These are phyloP conservation scores for Euphorbia tirucalli DNA, from an alignment of 345 rosid species.

Conservation along the genomic window DNA sequence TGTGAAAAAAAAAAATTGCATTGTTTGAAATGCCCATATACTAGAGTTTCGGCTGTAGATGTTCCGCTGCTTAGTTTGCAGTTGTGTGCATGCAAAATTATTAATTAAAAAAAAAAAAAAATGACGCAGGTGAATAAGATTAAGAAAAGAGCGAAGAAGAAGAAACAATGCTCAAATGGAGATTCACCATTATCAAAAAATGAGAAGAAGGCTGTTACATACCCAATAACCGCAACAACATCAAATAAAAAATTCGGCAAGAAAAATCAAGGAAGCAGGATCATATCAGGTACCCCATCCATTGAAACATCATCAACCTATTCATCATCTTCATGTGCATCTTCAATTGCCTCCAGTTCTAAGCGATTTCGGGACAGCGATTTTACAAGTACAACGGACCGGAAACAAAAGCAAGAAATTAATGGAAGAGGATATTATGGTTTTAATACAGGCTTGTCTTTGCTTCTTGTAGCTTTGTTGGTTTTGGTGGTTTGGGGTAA, in stretches of 20 bases:
- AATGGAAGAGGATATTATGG: constrained; percentile 13
- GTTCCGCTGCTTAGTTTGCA: too few species aligned
- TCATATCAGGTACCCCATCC: background rate
- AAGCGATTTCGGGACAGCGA: background rate
- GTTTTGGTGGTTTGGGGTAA: constrained; percentile 52
- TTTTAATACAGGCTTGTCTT: constrained; percentile 16
- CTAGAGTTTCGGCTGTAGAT: too few species aligned
- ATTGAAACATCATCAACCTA: background rate
- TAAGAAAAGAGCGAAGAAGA: constrained; percentile 19
- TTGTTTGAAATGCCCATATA: too few species aligned
- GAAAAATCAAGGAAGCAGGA: background rate
- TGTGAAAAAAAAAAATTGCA: too few species aligned
- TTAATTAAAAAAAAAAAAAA: too few species aligned
- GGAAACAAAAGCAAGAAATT: background rate
- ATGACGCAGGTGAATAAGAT: constrained; percentile 35
- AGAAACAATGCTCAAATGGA: background rate
- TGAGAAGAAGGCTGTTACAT: background rate
- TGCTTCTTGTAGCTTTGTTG: constrained; percentile 33
- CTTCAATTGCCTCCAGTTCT: constrained; percentile 8
- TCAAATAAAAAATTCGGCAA: background rate
- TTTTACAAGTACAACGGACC: background rate
- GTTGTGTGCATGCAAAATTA: too few species aligned
- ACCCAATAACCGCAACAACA: background rate
- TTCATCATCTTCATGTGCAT: background rate
- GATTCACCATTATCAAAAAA: background rate